phyloP scores from a whole-genome alignment of 163 green algal genomes.

The Scenedesmus sp. region DNA sequence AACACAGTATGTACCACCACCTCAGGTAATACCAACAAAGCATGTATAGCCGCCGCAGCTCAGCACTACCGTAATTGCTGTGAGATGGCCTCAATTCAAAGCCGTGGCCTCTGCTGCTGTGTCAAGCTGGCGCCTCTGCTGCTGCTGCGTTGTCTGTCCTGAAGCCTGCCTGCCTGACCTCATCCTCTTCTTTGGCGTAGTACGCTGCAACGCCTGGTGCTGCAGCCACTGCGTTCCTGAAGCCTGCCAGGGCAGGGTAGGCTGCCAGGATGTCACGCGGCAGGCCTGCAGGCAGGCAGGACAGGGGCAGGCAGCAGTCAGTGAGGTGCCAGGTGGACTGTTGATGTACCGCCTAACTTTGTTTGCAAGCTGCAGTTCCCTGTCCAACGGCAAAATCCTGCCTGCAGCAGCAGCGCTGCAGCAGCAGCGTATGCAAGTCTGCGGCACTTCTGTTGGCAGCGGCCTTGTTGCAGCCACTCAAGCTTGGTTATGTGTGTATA shows the following conservation, averaged over 20 bases:
- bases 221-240: conserved; percentile 18
- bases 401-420: background rate
- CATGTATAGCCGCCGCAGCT: too few species aligned
- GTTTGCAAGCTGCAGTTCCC: too few species aligned
- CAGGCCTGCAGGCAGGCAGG: background rate
- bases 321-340: too few species aligned
- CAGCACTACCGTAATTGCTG: too few species aligned
- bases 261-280: conserved; percentile 1
- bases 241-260: conserved; percentile 15
- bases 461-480: background rate
- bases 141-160: background rate
- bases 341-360: too few species aligned
- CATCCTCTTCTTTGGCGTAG: conserved; percentile 18
- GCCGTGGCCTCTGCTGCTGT: too few species aligned
- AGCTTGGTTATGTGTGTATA: background rate
- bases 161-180: conserved; percentile 27
- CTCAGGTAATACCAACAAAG: too few species aligned
- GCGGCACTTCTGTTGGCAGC: background rate
- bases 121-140: background rate
- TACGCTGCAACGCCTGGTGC: background rate
- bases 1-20: too few species aligned
- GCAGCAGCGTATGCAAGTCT: background rate
- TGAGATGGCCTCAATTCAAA: too few species aligned
- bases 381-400: too few species aligned
- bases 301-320: background rate